Base-by-base conservation (phyloP, 2,329 filamentous ascomycete species). In the Leptodontidium sp. region DNA sequence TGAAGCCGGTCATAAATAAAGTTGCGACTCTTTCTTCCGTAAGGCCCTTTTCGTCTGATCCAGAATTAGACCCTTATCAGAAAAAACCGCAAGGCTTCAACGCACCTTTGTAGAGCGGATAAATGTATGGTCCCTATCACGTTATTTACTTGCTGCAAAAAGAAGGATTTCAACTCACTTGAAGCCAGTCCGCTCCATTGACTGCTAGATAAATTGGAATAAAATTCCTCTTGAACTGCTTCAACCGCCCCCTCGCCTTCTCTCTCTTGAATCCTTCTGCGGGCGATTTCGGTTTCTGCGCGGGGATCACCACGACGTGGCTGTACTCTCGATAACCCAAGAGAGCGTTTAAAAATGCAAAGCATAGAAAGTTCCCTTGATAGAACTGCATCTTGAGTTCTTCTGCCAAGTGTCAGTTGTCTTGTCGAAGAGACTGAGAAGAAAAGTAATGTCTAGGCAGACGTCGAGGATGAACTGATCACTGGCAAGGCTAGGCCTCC, bases 171-270 rank as follows among this genome's bases (percentile, higher is more conserved):
- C 11, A 14, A 66, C 65, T 66, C 61, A 82, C 82, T 77, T 85
- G 83, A 21, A 86, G 79, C 83, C 83, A 85, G 75, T 86, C 84
- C 8, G 83, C 81, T 59, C 80, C 82, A 80, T 84, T 83, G 15
- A 83, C 81, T 2, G 85, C 78, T 52, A 82, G 75, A 67, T 84
- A 85, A 32, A 85, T 81, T 15, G 74, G 68, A 45, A 82, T 74
- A 70, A 83, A 83, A 8, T 61, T 70, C 69, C 64, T 68, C 50
- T 75, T 76, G 52, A 76, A 74, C 11, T 61, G 26, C 59, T 40
- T 58, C 9, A 66, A 65, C 26, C 65, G 45, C 9, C 43, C 63
- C 32, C 66, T 50, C 4, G 52, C 67, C 4, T 26, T 58, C n/a
- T 58, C 32, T 14, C 55, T 58, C n/a, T 14, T n/a, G 14, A 40